phyloP scores from a whole-genome alignment of 2,329 filamentous ascomycete species.

The Zasmidium cellare region DNA sequence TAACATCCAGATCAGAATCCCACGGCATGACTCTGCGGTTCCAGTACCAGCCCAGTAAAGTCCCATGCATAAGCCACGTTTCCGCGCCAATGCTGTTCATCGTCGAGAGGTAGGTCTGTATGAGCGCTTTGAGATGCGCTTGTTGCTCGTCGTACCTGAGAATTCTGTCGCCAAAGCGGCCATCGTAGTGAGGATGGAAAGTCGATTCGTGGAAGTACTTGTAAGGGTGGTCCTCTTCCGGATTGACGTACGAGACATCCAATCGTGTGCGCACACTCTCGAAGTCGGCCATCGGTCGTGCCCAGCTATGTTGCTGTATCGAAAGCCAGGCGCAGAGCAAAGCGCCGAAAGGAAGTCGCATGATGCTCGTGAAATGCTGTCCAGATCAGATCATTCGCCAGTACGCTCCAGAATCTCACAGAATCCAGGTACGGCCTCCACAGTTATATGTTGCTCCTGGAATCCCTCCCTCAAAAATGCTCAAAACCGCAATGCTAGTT shows the following conservation, averaged over 20 bases:
- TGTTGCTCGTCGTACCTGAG: slow-evolving; percentile 50
- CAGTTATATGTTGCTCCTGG: background rate
- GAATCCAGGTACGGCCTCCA: background rate
- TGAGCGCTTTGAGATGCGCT: slow-evolving; percentile 51
- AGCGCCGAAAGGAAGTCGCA: slow-evolving; percentile 7
- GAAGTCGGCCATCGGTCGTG: slow-evolving; percentile 42
- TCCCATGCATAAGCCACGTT: slow-evolving; percentile 66
- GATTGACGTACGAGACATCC: slow-evolving; percentile 20
- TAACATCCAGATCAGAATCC: slow-evolving; percentile 63
- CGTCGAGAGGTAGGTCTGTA: slow-evolving; percentile 57
- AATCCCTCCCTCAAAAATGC: background rate
- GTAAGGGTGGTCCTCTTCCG: slow-evolving; percentile 38
- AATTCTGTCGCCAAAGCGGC: slow-evolving; percentile 51
- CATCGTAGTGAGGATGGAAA: slow-evolving; percentile 59
- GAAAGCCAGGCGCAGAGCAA: slow-evolving; percentile 2
- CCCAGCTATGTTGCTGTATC: background rate
- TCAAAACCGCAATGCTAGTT: background rate
- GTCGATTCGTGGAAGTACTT: slow-evolving; percentile 56
- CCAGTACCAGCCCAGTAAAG: slow-evolving; percentile 64
- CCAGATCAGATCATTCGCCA: background rate
- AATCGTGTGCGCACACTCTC: slow-evolving; percentile 45
- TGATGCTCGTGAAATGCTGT: background rate
- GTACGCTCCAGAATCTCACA: background rate
- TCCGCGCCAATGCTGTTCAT: slow-evolving; percentile 59
- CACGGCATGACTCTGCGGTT: slow-evolving; percentile 61